Percentiles rank a stretch among this genome's conserved stretches.
These are phyloP conservation scores for Cladosporium sp. DNA, from an alignment of 2,329 filamentous ascomycete species.

Conservation along the genomic window DNA sequence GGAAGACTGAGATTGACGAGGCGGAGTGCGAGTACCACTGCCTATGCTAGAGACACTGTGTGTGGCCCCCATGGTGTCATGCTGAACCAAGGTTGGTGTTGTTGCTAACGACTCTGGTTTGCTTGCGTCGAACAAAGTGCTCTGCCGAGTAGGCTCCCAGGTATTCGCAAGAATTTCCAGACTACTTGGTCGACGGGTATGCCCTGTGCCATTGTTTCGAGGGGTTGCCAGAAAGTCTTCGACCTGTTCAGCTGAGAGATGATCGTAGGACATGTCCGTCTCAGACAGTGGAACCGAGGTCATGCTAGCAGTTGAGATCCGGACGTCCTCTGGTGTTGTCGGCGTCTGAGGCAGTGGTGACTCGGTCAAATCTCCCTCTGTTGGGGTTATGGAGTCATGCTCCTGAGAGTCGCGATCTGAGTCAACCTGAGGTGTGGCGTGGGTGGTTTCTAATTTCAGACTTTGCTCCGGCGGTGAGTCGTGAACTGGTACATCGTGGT, in stretches of 20 bases:
- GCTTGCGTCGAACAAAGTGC: constrained; percentile 28
- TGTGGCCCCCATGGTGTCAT: constrained; percentile 2
- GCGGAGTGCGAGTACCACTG: constrained; percentile 17
- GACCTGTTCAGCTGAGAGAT: constrained; percentile 26
- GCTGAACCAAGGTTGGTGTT: constrained; percentile 11
- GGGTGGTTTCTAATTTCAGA: neutral
- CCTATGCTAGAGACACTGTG: neutral
- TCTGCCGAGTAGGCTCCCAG: constrained; percentile 24
- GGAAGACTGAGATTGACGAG: constrained; percentile 17
- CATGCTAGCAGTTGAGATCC: constrained; percentile 26
- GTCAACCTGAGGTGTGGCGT: neutral
- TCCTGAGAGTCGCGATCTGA: neutral
- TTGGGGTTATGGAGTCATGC: neutral
- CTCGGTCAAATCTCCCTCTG: neutral
- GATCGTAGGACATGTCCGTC: constrained; percentile 28
- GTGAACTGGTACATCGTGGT: too few relatives aligned
- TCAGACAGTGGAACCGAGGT: constrained; percentile 28
- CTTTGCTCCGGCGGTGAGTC: neutral
- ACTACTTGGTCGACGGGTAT: constrained; percentile 28
- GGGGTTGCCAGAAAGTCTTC: constrained; percentile 30
- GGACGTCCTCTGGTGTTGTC: constrained; percentile 16
- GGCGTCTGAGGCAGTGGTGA: constrained; percentile 11
- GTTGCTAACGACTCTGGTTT: constrained; percentile 16
- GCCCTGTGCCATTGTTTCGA: constrained; percentile 21
- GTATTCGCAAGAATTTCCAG: constrained; percentile 30